A percentile compares a stretch with the other conserved stretches of the same genome.
Evolutionary conservation across 495 filamentous ascomycete species (phyloP).

Genomic region (Penicillium manginii): DNA sequence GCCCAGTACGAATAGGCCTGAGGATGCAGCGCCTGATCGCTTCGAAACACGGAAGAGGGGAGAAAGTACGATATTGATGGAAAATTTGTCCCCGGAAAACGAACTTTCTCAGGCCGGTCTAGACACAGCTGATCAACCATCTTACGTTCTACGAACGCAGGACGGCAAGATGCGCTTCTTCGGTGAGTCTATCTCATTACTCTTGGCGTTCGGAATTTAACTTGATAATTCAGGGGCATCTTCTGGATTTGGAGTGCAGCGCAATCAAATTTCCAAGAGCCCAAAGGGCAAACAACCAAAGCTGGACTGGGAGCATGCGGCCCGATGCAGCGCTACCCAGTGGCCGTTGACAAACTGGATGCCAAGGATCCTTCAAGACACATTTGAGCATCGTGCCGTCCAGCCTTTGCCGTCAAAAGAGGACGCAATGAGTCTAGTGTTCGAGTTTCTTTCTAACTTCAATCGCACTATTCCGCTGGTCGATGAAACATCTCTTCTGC

Average conservation of each 20-base stretch:
- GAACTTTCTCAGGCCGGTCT: conserved; percentile 2
- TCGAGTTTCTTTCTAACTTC: conserved; percentile 18
- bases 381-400: conserved; percentile 13
- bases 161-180: conserved; percentile 23
- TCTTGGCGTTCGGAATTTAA: neutral
- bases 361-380: conserved; percentile 18
- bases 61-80: neutral
- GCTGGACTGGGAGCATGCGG: neutral
- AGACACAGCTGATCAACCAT: conserved; percentile 5
- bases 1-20: neutral
- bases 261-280: neutral
- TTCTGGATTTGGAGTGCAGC: conserved; percentile 11
- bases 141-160: conserved; percentile 13
- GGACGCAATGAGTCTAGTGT: conserved; percentile 13
- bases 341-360: conserved; percentile 20
- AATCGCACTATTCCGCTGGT: conserved; percentile 21
- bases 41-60: neutral
- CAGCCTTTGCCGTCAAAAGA: conserved; percentile 17
- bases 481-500: conserved; percentile 7
- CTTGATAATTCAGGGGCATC: conserved; percentile 15
- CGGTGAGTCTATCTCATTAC: conserved; percentile 6
- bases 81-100: neutral
- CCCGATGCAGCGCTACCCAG: conserved; percentile 1
- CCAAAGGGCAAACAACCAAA: neutral
- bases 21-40: neutral